These are phyloP conservation scores for Priceomyces castillae DNA, from an alignment of 805 yeast species.

Conservation along the genomic window DNA sequence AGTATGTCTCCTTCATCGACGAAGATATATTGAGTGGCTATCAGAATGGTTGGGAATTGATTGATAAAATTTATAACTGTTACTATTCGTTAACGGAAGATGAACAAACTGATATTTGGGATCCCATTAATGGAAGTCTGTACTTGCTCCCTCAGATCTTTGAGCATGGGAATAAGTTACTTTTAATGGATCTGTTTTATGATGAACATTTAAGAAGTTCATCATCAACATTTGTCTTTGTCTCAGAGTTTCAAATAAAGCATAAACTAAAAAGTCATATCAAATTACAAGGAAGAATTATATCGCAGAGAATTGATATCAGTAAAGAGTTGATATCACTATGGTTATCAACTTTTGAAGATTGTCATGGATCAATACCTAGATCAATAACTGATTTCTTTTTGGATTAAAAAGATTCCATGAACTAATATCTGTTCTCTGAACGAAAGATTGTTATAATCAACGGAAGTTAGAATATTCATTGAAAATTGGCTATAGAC, in stretches of 20 bases:
- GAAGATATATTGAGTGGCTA: conserved; percentile 12
- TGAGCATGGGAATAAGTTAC: conserved; percentile 12
- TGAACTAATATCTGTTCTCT: no score
- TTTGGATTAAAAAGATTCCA: neutral
- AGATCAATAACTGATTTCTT: conserved; percentile 4
- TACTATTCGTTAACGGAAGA: conserved; percentile 4
- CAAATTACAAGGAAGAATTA: conserved; percentile 10
- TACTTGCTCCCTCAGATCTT: conserved; percentile 23
- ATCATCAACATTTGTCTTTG: conserved; percentile 12
- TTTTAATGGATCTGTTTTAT: conserved; percentile 18
- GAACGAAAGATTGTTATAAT: no score
- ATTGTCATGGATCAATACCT: conserved; percentile 13
- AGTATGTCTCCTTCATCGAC: conserved; percentile 15
- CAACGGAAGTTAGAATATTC: neutral
- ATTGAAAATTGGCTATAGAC: neutral
- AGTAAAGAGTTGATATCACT: conserved; percentile 21
- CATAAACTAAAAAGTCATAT: conserved; percentile 18
- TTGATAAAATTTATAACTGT: conserved; percentile 13
- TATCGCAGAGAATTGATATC: conserved; percentile 11
- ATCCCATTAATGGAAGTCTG: conserved; percentile 8
- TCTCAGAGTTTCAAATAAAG: conserved; percentile 13
- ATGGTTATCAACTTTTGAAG: conserved; percentile 16
- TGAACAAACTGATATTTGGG: conserved; percentile 16
- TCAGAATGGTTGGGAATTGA: conserved; percentile 17
- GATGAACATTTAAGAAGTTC: conserved; percentile 15